Base-by-base conservation (phyloP, 192 early-diverging fungal genomes). In the Coemansia sp. region DNA sequence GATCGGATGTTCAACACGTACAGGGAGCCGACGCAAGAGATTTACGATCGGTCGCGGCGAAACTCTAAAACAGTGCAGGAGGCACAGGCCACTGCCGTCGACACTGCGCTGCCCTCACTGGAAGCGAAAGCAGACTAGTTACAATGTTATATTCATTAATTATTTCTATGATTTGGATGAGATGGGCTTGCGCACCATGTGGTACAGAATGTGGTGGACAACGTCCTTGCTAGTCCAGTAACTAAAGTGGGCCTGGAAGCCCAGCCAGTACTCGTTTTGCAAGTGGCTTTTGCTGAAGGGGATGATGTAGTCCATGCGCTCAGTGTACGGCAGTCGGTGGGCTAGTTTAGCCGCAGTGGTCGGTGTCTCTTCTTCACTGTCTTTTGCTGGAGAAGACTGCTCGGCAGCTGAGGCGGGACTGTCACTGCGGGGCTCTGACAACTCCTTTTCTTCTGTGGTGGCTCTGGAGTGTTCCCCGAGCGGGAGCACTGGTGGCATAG, bases 1-100 rank as follows among this genome's bases (percentile, higher is more conserved):
- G 94, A 92, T 62, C 85, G 86, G 29, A 1, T 87, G 12, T 87
- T 87, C 56, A 81, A 83, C 10, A 85, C 88, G 32, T 86, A 90
- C 59, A 84, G 90, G 46, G 82, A 85, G 54, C 90, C 90, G 0
- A 81, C 82, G 7, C 70, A 72, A 8, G 86, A 90, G 53, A 85
- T 89, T 60, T 87, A 87, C 60, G 82, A 89, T 61, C 71, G 73
- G 5, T 72, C 74, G 18, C 56, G 83, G 41, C 81, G 84, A 54
- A 86, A 83, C 63, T 84, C 90, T 53, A 78, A 83, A 63, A 72
- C 62, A 8, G 81, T 88, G 8, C 88, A 86, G 77, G 74, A 81
- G 19, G 77, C 82, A 35, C 90, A 92, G 67, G 81, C 90, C 1
- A 61, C 60, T 35, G 82, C 83, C 22, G 84, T 88, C 37, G 89